These are phyloP conservation scores for Furcasterigmium sp. DNA, from an alignment of 2,329 filamentous ascomycete species.

Conservation along the genomic window DNA sequence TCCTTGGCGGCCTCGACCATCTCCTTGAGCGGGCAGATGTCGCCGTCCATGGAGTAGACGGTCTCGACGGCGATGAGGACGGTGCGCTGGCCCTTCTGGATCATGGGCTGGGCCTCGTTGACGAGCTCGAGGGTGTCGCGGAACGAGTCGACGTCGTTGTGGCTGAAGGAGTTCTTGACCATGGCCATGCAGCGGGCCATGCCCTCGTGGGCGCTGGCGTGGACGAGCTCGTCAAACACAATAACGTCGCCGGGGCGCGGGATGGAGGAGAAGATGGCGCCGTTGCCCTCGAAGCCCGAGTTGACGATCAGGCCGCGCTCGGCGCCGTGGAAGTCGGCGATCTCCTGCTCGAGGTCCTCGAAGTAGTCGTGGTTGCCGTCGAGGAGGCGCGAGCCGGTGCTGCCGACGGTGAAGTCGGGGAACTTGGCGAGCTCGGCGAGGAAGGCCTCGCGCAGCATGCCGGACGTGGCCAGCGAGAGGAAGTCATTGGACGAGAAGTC, in stretches of 20 bases:
- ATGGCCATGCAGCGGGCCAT: constrained; percentile 60
- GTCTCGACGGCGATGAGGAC: constrained; percentile 65
- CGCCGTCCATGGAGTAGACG: constrained; percentile 81
- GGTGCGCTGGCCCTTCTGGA: constrained; percentile 35
- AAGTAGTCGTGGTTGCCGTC: constrained; percentile 44
- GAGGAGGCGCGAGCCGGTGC: constrained; percentile 46
- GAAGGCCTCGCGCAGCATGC: constrained; percentile 37
- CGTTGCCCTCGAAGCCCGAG: constrained; percentile 62
- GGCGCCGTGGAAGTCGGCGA: constrained; percentile 43
- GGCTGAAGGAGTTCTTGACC: constrained; percentile 44
- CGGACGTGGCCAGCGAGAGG: constrained; percentile 48
- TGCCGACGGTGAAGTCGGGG: constrained; percentile 38
- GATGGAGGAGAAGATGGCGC: constrained; percentile 55
- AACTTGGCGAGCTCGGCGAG: constrained; percentile 39
- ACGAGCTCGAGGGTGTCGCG: constrained; percentile 22
- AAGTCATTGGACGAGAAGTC: constrained; percentile 67
- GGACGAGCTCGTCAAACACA: constrained; percentile 69
- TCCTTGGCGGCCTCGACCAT: constrained; percentile 55
- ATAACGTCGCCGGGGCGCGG: constrained; percentile 58
- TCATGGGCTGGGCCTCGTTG: constrained; percentile 20
- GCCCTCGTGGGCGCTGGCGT: constrained; percentile 74
- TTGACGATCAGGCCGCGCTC: constrained; percentile 45
- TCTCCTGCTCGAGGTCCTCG: constrained; percentile 37
- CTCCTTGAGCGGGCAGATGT: constrained; percentile 58
- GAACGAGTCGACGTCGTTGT: constrained; percentile 39